These are phyloP conservation scores for Breynia disticha DNA, from an alignment of 441 rosid species.

Conservation along the genomic window DNA sequence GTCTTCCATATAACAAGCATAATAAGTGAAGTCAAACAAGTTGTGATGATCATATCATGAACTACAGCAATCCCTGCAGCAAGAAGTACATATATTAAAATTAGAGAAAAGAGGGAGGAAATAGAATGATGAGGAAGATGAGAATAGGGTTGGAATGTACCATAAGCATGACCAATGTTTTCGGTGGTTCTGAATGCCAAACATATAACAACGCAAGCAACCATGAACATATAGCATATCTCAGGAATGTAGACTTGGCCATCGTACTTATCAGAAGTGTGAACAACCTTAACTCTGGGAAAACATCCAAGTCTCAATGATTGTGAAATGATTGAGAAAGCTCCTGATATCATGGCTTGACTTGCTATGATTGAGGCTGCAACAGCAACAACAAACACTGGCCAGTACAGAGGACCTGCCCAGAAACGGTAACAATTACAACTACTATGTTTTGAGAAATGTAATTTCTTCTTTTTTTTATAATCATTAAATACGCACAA, in stretches of 20 bases:
- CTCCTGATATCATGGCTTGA: slow-evolving; percentile 81
- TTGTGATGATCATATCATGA: slow-evolving; percentile 63
- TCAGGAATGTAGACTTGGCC: slow-evolving; percentile 84
- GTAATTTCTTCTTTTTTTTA: too few species aligned
- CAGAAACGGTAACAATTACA: background rate
- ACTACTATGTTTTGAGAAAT: too few species aligned
- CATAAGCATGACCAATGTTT: slow-evolving; percentile 62
- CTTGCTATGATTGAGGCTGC: slow-evolving; percentile 61
- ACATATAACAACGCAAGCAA: slow-evolving; percentile 49
- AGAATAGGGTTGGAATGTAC: slow-evolving; percentile 16
- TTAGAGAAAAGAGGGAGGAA: background rate
- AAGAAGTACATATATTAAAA: too few species aligned
- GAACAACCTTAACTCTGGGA: slow-evolving; percentile 67
- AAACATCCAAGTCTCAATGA: slow-evolving; percentile 58
- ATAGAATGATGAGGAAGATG: background rate
- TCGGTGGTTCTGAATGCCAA: slow-evolving; percentile 37
- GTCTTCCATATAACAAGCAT: slow-evolving; percentile 75
- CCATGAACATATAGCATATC: slow-evolving; percentile 68
- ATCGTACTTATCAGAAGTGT: slow-evolving; percentile 60
- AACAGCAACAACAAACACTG: slow-evolving; percentile 58
- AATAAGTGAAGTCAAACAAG: slow-evolving; percentile 47
- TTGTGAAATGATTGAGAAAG: slow-evolving; percentile 61
- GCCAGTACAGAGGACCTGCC: slow-evolving; percentile 66
- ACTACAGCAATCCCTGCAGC: slow-evolving; percentile 49
- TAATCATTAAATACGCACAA: too few species aligned